Percentiles rank a stretch among this genome's conserved stretches.
Conservation (phyloP, 192 early-diverging fungal genomes). For the Radiomyces spectabilis region DNA sequence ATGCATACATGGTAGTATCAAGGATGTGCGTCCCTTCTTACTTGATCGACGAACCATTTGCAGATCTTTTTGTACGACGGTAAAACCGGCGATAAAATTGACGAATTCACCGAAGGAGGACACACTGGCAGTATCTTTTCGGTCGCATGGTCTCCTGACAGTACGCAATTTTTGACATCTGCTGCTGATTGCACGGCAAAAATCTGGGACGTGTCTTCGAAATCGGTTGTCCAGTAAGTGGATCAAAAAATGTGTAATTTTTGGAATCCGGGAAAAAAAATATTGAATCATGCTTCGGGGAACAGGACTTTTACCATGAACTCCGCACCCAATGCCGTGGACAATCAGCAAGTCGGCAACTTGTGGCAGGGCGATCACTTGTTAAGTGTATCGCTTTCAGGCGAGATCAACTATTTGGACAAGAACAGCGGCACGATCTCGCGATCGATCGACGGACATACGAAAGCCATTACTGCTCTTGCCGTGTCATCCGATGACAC, state of each 20-base stretch:
- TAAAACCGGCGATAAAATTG: slow-evolving; percentile 73
- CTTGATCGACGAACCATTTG: no score
- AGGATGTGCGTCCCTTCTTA: no score
- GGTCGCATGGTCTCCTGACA: slow-evolving; percentile 83
- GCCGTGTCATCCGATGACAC: slow-evolving; percentile 40
- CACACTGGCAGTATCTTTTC: slow-evolving; percentile 84
- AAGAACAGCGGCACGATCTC: slow-evolving; percentile 38
- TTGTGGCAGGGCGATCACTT: slow-evolving; percentile 77
- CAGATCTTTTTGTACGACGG: slow-evolving; percentile 90
- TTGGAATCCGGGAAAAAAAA: no score
- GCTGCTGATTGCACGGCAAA: slow-evolving; percentile 83
- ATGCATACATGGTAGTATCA: no score
- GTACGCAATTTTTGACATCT: slow-evolving; percentile 64
- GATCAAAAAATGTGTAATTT: no score
- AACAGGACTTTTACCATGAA: no score
- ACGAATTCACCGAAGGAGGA: slow-evolving; percentile 39
- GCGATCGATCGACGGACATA: slow-evolving; percentile 63
- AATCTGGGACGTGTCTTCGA: slow-evolving; percentile 81
- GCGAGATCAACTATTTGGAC: slow-evolving; percentile 84
- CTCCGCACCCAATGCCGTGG: slow-evolving; percentile 26
- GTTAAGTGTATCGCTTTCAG: slow-evolving; percentile 74
- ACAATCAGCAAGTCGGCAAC: slow-evolving; percentile 90
- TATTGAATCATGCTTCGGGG: no score
- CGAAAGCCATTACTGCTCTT: slow-evolving; percentile 77
- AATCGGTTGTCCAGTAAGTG: slow-evolving; percentile 57